phyloP scores from a whole-genome alignment of 331 rosid genomes.

The Saraca asoca region DNA sequence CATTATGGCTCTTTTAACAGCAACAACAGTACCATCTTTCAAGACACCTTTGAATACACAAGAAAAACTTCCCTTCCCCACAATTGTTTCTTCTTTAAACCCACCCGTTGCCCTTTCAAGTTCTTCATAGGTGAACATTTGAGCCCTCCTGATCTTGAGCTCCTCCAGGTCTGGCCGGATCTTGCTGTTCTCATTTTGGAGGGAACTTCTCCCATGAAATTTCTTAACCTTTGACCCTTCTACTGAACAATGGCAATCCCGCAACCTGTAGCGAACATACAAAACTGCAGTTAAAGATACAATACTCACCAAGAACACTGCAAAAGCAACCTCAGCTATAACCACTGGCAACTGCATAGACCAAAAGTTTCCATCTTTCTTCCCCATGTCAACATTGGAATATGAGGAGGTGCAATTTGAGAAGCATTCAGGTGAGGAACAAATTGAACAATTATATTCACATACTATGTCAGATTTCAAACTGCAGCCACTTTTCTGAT shows the following conservation, averaged over 20 bases:
- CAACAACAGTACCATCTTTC: conserved; percentile 85
- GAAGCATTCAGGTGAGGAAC: conserved; percentile 64
- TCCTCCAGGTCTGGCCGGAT: conserved; percentile 76
- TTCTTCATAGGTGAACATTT: conserved; percentile 81
- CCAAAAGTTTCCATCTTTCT: conserved; percentile 67
- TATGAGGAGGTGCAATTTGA: conserved; percentile 61
- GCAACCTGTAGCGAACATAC: conserved; percentile 73
- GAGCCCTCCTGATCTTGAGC: conserved; percentile 80
- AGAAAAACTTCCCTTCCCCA: conserved; percentile 93
- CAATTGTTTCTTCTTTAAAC: conserved; percentile 80
- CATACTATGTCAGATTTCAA: conserved; percentile 64
- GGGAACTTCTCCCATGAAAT: conserved; percentile 39
- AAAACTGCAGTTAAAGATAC: conserved; percentile 66
- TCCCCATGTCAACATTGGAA: conserved; percentile 38
- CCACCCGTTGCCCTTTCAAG: conserved; percentile 82
- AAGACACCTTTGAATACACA: conserved; percentile 83
- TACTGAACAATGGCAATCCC: conserved; percentile 63
- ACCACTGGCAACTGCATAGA: conserved; percentile 76
- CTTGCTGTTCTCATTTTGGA: conserved; percentile 62
- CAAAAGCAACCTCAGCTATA: conserved; percentile 76
- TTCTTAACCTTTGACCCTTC: conserved; percentile 49
- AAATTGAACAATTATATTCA: conserved; percentile 76
- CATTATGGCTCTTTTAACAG: conserved; percentile 86
- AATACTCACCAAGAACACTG: conserved; percentile 59
- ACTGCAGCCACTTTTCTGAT: conserved; percentile 53